Evolutionary conservation across 495 filamentous ascomycete species (phyloP).

Genomic region (Lasiosphaeris hirsuta): DNA sequence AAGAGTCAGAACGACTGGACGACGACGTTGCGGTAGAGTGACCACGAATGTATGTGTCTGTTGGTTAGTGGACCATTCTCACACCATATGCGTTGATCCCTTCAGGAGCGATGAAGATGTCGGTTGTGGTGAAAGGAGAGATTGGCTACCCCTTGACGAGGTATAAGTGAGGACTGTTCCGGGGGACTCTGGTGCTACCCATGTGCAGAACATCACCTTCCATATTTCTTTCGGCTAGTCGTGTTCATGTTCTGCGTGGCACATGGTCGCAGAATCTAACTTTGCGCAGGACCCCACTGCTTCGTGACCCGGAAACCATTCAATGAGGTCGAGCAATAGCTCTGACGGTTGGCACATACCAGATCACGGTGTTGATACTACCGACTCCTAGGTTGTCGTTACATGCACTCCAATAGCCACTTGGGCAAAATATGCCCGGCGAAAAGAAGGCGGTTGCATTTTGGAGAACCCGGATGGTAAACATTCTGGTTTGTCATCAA

Average conservation of each 20-base stretch:
- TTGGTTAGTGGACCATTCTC: conserved; percentile 27
- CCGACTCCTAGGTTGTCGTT: conserved; percentile 13
- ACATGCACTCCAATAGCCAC: conserved; percentile 26
- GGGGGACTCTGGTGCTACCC: conserved; percentile 8
- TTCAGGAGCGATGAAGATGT: conserved; percentile 1
- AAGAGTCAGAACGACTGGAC: background rate
- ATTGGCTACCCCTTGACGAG: conserved; percentile 5
- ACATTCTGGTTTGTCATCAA: conserved; percentile 20
- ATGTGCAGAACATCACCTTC: conserved; percentile 23
- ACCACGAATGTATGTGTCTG: conserved; percentile 14
- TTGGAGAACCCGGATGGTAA: conserved; percentile 21
- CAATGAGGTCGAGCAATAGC: too few species aligned
- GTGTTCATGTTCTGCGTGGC: background rate
- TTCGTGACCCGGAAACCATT: too few species aligned
- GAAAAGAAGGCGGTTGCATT: conserved; percentile 24
- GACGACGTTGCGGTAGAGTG: background rate
- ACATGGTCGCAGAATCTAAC: too few species aligned
- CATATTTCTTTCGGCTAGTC: conserved; percentile 4
- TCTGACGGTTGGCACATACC: too few species aligned
- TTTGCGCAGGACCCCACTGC: too few species aligned
- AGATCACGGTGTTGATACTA: conserved; percentile 28
- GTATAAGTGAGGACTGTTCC: conserved; percentile 13
- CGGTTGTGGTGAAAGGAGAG: background rate
- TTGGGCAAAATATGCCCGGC: conserved; percentile 25
- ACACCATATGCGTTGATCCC: conserved; percentile 26